Evolutionary conservation across 495 filamentous ascomycete genomes (phyloP), one percentile per base, ranked within the genome.

Genomic region (Lasiosphaeria ovina): DNA sequence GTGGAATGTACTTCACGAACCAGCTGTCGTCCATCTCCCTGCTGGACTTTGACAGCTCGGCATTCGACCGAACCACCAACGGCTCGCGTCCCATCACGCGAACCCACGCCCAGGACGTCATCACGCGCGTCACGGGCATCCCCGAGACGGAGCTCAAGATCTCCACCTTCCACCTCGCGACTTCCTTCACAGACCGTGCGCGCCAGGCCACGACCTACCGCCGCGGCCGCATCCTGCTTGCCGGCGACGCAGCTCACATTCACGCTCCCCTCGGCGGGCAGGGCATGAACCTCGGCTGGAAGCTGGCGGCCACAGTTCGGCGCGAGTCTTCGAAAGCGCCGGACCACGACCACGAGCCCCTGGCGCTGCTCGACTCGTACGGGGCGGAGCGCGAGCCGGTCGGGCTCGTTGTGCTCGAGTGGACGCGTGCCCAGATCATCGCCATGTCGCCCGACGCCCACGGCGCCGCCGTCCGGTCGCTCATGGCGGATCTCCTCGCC

Each of bases 231-330:
- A 34, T 64, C 6, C 47, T 66, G 12, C 52, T 66, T 5, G 58
- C 58, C 33, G 64, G 64, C 49, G 40, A 82, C 58, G 77, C 80
- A 0, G 79, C 79, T 9, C 80, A 82, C 57, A 72, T 74, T 0
- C 73, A 78, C 33, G 69, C 73, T 5, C 79, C 79, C 0, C 70
- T 68, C 54, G 79, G 77, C 0, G 79, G 75, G n/a, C 76, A 79
- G 51, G 80, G 80, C 14, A 60, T 76, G 32, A 80, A 81, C 55
- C 69, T 82, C 11, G 76, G 71, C 33, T 82, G 79, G 80, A 60
- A 60, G 58, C 51, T 66, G 64, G 52, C 56, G 33, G 35, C 50
- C 17, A 62, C 60, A 8, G 36, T 70, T 11, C 6, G 12, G 44
- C 11, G 2, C 12, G 44, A 47, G 24, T 24, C 24, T 24, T 24